Evolutionary conservation across 1,284 basidiomycete genomes (phyloP).

Genomic region (Microbotryum violaceum): DNA sequence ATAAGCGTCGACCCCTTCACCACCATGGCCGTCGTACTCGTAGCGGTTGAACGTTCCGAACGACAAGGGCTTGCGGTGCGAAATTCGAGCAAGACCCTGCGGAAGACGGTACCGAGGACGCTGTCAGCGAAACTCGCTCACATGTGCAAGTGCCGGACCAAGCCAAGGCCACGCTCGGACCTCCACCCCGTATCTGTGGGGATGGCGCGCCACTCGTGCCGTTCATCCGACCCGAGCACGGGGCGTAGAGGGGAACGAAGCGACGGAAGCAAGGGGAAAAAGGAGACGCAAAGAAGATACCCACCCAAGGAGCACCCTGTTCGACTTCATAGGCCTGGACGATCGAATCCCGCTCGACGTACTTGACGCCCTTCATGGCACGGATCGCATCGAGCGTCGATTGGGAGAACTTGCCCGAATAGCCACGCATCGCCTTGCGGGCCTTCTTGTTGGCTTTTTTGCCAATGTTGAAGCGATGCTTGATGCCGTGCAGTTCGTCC

Average conservation of each 20-base stretch:
- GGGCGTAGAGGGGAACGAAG: neutral
- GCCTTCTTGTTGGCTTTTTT: conserved; percentile 25
- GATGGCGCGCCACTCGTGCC: too few species aligned
- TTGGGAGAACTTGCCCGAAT: conserved; percentile 75
- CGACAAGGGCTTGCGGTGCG: conserved; percentile 69
- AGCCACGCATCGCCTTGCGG: conserved; percentile 53
- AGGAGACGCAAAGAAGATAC: conserved; percentile 34
- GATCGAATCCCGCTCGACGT: conserved; percentile 86
- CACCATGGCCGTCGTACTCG: conserved; percentile 63
- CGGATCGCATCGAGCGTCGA: conserved; percentile 71
- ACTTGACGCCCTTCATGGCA: conserved; percentile 80
- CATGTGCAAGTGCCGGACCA: neutral
- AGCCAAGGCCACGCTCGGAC: neutral
- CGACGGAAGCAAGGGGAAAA: too few species aligned
- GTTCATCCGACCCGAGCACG: neutral
- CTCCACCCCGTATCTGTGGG: neutral
- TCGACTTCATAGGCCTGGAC: conserved; percentile 55
- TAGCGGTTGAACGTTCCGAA: conserved; percentile 86
- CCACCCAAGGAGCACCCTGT: conserved; percentile 81
- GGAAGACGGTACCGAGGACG: conserved; percentile 9
- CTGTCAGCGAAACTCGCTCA: conserved; percentile 10
- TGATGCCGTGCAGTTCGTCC: conserved; percentile 50
- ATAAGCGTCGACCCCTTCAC: conserved; percentile 84
- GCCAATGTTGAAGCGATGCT: conserved; percentile 63
- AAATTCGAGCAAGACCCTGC: conserved; percentile 89